Evolutionary conservation across 2,329 filamentous ascomycete genomes (phyloP).

Genomic region (Mycocentrospora acerina): DNA sequence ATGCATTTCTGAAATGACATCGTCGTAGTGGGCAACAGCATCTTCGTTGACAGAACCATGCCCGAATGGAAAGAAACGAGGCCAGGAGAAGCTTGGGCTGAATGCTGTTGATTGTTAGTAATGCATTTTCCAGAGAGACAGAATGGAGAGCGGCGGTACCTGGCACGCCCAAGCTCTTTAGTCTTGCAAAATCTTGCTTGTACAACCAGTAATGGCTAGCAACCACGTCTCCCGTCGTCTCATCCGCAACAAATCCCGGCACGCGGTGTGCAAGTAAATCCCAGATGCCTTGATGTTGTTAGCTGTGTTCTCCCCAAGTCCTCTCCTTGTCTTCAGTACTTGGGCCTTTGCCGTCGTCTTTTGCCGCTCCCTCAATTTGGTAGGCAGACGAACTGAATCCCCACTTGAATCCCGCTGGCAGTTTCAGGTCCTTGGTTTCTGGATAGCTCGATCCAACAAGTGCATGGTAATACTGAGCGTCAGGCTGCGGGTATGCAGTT

Average conservation of each 20-base stretch:
- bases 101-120: conserved; percentile 18
- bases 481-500: conserved; percentile 42
- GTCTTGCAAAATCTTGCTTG: conserved; percentile 46
- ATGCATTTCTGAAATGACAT: conserved; percentile 41
- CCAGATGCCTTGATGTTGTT: too few relatives aligned
- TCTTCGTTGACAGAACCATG: conserved; percentile 40
- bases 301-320: too few relatives aligned
- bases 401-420: conserved; percentile 48
- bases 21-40: conserved; percentile 43
- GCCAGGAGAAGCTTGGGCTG: conserved; percentile 43
- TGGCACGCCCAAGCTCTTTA: conserved; percentile 36
- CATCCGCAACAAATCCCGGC: conserved; percentile 45
- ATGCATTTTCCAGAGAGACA: neutral
- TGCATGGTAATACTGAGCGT: conserved; percentile 44
- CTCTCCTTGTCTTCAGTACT: too few relatives aligned
- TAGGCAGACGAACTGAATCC: conserved; percentile 45
- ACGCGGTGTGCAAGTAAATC: conserved; percentile 46
- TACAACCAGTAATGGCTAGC: conserved; percentile 47
- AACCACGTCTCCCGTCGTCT: conserved; percentile 45
- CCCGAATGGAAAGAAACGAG: conserved; percentile 43
- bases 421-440: conserved; percentile 37
- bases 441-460: conserved; percentile 41
- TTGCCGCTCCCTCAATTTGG: conserved; percentile 48
- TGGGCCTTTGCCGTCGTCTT: conserved; percentile 47
- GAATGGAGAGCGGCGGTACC: conserved; percentile 7